Evolutionary conservation across 2,329 filamentous ascomycete genomes (phyloP).

Genomic region (Aureobasidium lini): DNA sequence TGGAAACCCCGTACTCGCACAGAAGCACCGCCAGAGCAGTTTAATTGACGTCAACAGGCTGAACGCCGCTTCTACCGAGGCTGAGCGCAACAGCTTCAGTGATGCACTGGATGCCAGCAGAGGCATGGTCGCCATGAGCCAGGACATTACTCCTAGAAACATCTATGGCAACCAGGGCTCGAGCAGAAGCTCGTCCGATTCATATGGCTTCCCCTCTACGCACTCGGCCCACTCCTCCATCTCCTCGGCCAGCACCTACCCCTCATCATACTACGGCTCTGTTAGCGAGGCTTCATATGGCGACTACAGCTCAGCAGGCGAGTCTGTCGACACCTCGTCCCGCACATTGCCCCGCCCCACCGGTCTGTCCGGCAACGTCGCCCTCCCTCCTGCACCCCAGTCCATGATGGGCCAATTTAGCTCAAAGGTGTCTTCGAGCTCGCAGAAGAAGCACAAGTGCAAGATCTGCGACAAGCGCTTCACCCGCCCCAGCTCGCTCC

Average conservation of each 20-base stretch:
- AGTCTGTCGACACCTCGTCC: slow-evolving; percentile 72
- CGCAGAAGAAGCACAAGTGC: slow-evolving; percentile 99
- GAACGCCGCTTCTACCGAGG: slow-evolving; percentile 44
- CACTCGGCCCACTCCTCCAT: slow-evolving; percentile 86
- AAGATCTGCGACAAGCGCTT: slow-evolving; percentile 98
- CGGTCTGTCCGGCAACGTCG: slow-evolving; percentile 49
- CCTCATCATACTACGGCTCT: slow-evolving; percentile 76
- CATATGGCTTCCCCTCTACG: slow-evolving; percentile 82
- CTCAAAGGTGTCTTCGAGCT: slow-evolving; percentile 90
- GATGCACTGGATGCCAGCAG: slow-evolving; percentile 89
- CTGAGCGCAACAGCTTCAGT: slow-evolving; percentile 63
- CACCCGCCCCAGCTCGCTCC: slow-evolving; percentile 84
- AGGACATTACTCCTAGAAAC: slow-evolving; percentile 80
- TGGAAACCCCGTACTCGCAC: slow-evolving; percentile 38
- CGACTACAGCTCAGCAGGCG: slow-evolving; percentile 88
- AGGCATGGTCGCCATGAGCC: slow-evolving; percentile 91
- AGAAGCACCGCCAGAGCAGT: slow-evolving; percentile 50
- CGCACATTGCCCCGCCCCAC: slow-evolving; percentile 77
- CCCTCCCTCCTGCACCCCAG: slow-evolving; percentile 73
- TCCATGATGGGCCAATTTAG: slow-evolving; percentile 99
- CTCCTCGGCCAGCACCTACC: slow-evolving; percentile 72
- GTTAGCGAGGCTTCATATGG: slow-evolving; percentile 74
- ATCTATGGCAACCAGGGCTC: slow-evolving; percentile 65
- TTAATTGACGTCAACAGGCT: slow-evolving; percentile 60
- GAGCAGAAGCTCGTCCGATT: slow-evolving; percentile 67